phyloP scores from a whole-genome alignment of 345 rosid genomes.

The Euphorbia pulcherrima region DNA sequence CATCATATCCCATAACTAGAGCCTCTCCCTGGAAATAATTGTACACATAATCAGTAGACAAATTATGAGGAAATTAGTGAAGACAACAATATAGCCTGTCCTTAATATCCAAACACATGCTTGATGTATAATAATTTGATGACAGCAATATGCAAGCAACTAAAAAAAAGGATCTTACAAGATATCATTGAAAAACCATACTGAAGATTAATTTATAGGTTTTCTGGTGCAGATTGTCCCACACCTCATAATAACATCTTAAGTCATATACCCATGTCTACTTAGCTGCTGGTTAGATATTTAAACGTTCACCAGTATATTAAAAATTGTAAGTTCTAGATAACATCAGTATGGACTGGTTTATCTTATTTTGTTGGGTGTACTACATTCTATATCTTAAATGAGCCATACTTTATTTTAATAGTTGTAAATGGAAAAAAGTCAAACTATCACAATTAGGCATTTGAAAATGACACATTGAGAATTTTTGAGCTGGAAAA shows the following conservation, averaged over 20 bases:
- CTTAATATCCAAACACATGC: not conserved
- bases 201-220: not conserved
- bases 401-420: not conserved
- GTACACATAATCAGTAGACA: slow-evolving; percentile 19
- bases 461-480: not conserved
- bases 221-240: not conserved
- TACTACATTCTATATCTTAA: too few species aligned
- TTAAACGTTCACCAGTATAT: not conserved
- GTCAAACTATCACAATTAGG: not conserved
- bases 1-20: slow-evolving; percentile 96
- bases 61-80: not conserved
- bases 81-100: slow-evolving; percentile 1
- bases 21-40: slow-evolving; percentile 83
- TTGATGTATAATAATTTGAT: not conserved
- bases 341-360: not conserved
- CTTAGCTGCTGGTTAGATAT: not conserved
- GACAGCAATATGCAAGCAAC: not conserved
- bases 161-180: not conserved
- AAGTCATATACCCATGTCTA: not conserved
- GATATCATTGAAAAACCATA: not conserved
- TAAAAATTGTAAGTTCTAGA: not conserved
- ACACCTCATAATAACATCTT: not conserved
- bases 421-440: not conserved
- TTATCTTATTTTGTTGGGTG: too few species aligned
- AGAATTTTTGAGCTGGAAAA: not conserved